Evolutionary conservation across 78 protist species (phyloP).

Genomic region (Dictyostelium intermedium): DNA sequence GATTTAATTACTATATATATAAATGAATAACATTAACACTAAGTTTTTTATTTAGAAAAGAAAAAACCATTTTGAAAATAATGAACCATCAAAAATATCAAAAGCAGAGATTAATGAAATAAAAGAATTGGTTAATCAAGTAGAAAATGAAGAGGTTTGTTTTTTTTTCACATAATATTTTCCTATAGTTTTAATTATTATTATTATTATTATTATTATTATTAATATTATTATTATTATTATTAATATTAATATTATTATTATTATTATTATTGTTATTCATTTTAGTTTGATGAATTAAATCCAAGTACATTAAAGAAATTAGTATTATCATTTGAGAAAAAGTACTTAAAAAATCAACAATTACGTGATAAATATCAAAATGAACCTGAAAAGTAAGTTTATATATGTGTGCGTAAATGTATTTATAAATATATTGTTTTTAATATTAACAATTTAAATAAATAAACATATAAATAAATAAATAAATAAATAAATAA

Average conservation of each 20-base stretch:
- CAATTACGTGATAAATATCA: conserved; percentile 41
- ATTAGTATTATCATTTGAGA: conserved; percentile 75
- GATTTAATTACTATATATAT: no score
- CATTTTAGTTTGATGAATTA: conserved; percentile 86
- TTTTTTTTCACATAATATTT: background rate
- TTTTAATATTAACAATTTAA: no score
- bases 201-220: no score
- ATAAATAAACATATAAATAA: background rate
- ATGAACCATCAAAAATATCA: conserved; percentile 6
- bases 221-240: no score
- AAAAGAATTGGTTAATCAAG: conserved; percentile 13
- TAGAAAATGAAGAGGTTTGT: conserved; percentile 14
- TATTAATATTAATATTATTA: no score
- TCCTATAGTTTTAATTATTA: background rate
- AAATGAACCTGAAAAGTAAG: conserved; percentile 67
- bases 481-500: no score
- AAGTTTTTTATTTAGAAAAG: background rate
- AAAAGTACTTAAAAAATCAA: conserved; percentile 47
- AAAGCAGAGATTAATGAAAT: conserved; percentile 3
- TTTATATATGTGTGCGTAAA: no score
- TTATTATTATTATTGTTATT: no score
- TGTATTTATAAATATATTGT: no score
- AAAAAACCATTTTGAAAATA: background rate
- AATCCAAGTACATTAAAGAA: conserved; percentile 60
- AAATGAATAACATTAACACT: no score